phyloP scores from a whole-genome alignment of 345 rosid species.

The Citrus hindsii region DNA sequence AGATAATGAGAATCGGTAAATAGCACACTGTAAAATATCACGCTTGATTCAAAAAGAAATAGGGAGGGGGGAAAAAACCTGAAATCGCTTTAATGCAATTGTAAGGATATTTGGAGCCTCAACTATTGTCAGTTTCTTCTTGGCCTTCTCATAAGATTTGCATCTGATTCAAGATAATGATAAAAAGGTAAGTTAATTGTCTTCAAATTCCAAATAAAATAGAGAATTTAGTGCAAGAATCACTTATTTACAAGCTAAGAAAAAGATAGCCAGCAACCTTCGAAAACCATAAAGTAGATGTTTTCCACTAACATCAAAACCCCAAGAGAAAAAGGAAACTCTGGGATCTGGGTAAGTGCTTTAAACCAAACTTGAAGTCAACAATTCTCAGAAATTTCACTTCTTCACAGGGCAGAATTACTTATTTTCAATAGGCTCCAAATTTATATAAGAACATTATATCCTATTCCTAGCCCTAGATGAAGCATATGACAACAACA shows the following conservation, averaged over 20 bases:
- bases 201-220: constrained; percentile 6
- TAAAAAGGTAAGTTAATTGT: background rate
- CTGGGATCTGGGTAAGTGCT: background rate
- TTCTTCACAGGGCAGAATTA: background rate
- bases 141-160: constrained; percentile 82
- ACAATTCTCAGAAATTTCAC: background rate
- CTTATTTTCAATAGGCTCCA: background rate
- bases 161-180: constrained; percentile 48
- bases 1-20: constrained; percentile 21
- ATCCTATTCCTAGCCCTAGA: background rate
- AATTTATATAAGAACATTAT: background rate
- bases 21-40: constrained; percentile 5
- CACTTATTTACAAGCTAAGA: background rate
- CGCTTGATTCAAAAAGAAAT: background rate
- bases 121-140: constrained; percentile 71
- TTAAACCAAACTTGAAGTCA: background rate
- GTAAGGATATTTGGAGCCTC: constrained; percentile 98
- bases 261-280: background rate
- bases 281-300: background rate
- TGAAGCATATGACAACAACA: background rate
- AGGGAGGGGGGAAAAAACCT: constrained; percentile 33
- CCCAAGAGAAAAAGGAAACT: background rate
- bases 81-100: constrained; percentile 92
- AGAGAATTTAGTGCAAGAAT: background rate
- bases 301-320: background rate